Conservation (phyloP, 805 yeast species). For the Yarrowia porcina region DNA sequence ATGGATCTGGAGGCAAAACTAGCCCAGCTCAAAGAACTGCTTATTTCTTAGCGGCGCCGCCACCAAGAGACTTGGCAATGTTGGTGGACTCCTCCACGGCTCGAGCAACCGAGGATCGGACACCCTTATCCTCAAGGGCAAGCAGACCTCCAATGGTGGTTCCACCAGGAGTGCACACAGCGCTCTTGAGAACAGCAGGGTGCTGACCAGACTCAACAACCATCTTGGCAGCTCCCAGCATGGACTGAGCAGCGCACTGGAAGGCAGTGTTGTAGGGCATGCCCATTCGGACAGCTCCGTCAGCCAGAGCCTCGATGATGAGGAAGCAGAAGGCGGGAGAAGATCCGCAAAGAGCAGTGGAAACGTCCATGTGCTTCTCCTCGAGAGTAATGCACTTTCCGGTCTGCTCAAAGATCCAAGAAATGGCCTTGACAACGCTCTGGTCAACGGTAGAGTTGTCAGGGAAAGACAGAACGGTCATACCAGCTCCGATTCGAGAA, state of each 20-base stretch:
- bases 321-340: constrained; percentile 93
- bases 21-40: constrained; percentile 1
- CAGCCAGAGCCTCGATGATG: constrained; percentile 87
- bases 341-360: constrained; percentile 91
- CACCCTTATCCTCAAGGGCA: constrained; percentile 87
- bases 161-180: constrained; percentile 96
- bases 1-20: constrained; percentile 2
- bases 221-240: constrained; percentile 94
- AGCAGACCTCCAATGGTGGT: constrained; percentile 94
- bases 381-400: constrained; percentile 43
- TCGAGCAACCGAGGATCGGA: constrained; percentile 80
- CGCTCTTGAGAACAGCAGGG: constrained; percentile 82
- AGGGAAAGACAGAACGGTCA: constrained; percentile 86
- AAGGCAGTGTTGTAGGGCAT: constrained; percentile 79
- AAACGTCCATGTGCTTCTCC: constrained; percentile 94
- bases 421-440: constrained; percentile 37
- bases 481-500: constrained; percentile 86
- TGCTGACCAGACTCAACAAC: constrained; percentile 75
- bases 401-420: constrained; percentile 44
- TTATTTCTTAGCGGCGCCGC: constrained; percentile 1
- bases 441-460: constrained; percentile 42
- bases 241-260: constrained; percentile 86
- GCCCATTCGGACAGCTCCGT: constrained; percentile 94
- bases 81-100: constrained; percentile 92
- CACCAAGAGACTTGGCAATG: constrained; percentile 48